Base-by-base conservation (phyloP, 306 rosid species). In the Senna siamea region DNA sequence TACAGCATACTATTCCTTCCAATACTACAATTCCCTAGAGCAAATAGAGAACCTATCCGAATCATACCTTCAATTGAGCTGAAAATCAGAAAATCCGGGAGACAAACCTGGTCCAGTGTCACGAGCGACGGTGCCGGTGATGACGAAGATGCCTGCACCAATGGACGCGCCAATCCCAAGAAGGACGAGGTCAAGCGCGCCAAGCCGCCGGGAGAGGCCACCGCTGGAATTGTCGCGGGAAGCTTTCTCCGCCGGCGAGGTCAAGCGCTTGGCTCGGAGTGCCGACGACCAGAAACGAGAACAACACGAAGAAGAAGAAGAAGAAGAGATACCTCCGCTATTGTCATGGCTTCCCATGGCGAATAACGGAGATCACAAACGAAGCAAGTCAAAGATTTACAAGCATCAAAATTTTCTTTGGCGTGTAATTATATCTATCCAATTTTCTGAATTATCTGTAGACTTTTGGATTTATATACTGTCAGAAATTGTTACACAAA, bases 91-190 rank as follows among this genome's bases (percentile, higher is more conserved):
- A 19, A 12, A 62, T 37, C 10, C 5, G 17, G 48, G 10, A n/a
- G 2, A 52, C 50, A 22, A 51, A 94, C 98, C 98, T 0, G 97
- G 99, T 1, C 96, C 97, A 15, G 85, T 76, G 53, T 89, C 97
- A n/a, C 77, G 93, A 63, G 99, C 99, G 47, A 94, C 99, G 71
- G 97, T 94, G 43, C 99, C 97, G 66, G 99, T 94, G 69, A 94
- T 79, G 59, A 94, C 96, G 72, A 94, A 94, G 22, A 92, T 92
- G 1, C 99, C 97, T 28, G 97, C 95, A 19, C 97, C 97, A 20
- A 94, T 92, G 71, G 97, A 94, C n/a, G 97, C 96, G 14, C 96
- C 99, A 63, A 94, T 82, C 9, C 97, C 96, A 58, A 94, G 82
- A 55, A 94, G 96, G 9, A 94, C n/a, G 48, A 94, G 97, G 74